Evolutionary conservation across 768 basidiomycete species (phyloP).

Genomic region (Chalciporus piperatus): DNA sequence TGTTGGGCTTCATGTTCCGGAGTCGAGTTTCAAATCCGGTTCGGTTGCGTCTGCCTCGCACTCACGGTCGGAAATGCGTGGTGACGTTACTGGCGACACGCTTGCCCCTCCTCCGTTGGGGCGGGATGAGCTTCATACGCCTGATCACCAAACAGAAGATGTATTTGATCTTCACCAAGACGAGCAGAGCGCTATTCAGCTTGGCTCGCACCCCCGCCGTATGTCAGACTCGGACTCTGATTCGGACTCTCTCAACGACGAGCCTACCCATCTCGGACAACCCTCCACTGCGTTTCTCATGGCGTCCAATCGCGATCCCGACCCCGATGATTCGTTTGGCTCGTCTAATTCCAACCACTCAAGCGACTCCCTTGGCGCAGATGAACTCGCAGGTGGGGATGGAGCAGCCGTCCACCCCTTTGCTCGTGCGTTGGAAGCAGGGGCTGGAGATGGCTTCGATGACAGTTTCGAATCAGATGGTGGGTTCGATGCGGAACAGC

Average conservation of each 20-base stretch:
- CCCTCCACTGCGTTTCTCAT: slow-evolving; percentile 74
- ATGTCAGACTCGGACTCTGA: slow-evolving; percentile 46
- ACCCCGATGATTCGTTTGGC: slow-evolving; percentile 34
- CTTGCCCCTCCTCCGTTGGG: slow-evolving; percentile 1
- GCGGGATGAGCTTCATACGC: slow-evolving; percentile 19
- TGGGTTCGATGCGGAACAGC: slow-evolving; percentile 24
- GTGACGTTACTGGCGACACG: neutral
- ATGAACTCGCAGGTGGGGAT: slow-evolving; percentile 35
- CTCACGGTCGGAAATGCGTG: slow-evolving; percentile 9
- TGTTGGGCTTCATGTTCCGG: slow-evolving; percentile 47
- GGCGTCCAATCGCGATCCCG: slow-evolving; percentile 40
- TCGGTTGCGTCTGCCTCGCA: slow-evolving; percentile 14
- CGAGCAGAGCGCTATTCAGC: slow-evolving; percentile 17
- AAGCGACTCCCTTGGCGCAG: slow-evolving; percentile 52
- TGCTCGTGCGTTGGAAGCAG: slow-evolving; percentile 35
- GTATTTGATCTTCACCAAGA: slow-evolving; percentile 26
- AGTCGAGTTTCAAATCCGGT: slow-evolving; percentile 24
- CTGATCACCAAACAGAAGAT: slow-evolving; percentile 22
- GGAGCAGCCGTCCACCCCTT: slow-evolving; percentile 59
- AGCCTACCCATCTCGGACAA: slow-evolving; percentile 54
- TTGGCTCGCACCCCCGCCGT: slow-evolving; percentile 11
- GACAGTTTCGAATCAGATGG: slow-evolving; percentile 50
- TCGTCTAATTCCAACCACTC: slow-evolving; percentile 60
- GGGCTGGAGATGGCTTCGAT: slow-evolving; percentile 43
- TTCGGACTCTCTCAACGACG: slow-evolving; percentile 57